These are phyloP conservation scores for Schizothecium vesticola DNA, from an alignment of 495 filamentous ascomycete species.

Conservation along the genomic window DNA sequence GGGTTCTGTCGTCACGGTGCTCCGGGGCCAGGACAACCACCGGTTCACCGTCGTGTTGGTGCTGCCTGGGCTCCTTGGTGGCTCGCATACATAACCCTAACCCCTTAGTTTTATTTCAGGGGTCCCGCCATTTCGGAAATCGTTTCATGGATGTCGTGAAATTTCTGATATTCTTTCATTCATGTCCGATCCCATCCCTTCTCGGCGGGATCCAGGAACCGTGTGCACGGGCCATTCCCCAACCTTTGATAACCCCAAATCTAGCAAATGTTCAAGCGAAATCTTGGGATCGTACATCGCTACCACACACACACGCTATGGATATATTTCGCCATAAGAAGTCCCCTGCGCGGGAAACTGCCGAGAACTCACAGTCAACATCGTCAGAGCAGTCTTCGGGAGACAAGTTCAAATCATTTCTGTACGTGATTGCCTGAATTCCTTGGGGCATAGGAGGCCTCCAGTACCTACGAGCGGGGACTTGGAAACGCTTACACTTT, in stretches of 20 bases:
- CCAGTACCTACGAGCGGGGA: not conserved
- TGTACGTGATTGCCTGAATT: not conserved
- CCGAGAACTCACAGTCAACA: conserved; percentile 1
- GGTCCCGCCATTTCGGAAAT: not conserved
- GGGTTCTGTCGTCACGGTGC: too few species aligned
- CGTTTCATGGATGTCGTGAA: not conserved
- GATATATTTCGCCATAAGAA: not conserved
- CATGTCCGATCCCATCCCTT: not conserved
- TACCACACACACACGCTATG: not conserved
- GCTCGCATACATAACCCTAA: too few species aligned
- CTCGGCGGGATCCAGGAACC: not conserved
- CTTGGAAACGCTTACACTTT: too few species aligned
- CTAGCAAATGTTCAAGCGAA: not conserved
- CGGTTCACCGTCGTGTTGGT: too few species aligned
- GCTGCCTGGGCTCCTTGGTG: too few species aligned
- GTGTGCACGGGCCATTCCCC: not conserved
- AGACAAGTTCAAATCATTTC: not conserved
- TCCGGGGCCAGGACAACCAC: too few species aligned
- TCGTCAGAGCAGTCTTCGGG: not conserved
- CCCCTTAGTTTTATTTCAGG: too few species aligned
- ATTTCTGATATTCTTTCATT: not conserved
- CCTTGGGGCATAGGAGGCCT: not conserved
- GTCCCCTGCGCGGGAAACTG: not conserved
- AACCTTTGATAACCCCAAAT: not conserved
- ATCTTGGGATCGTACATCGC: not conserved